These are phyloP conservation scores for Testicularia cyperi DNA, from an alignment of 1,284 basidiomycete genomes.

Conservation along the genomic window DNA sequence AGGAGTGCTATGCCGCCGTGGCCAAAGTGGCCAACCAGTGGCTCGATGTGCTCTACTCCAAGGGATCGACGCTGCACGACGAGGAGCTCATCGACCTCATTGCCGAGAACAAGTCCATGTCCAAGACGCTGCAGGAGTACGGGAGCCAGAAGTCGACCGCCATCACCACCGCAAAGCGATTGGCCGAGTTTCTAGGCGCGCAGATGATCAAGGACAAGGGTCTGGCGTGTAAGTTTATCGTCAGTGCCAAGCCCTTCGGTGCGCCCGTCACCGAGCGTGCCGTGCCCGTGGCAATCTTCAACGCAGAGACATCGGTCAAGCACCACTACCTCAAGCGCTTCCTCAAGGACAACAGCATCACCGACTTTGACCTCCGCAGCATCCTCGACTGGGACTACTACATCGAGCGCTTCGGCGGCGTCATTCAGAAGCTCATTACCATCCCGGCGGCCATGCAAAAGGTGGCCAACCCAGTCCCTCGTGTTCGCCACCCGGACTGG, in stretches of 20 bases:
- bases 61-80: constrained; percentile 79
- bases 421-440: constrained; percentile 98
- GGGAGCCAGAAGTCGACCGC: constrained; percentile 95
- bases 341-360: constrained; percentile 87
- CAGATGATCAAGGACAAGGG: constrained; percentile 99
- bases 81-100: constrained; percentile 96
- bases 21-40: constrained; percentile 93
- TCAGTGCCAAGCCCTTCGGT: constrained; percentile 88
- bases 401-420: constrained; percentile 93
- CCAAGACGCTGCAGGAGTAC: constrained; percentile 93
- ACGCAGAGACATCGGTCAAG: constrained; percentile 87
- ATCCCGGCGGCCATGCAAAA: constrained; percentile 99
- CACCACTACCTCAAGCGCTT: constrained; percentile 89
- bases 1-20: constrained; percentile 93
- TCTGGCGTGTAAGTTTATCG: constrained; percentile 97
- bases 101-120: constrained; percentile 98
- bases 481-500: constrained; percentile 97
- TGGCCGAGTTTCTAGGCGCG: constrained; percentile 95
- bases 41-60: constrained; percentile 91
- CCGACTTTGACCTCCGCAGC: constrained; percentile 85
- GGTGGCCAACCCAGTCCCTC: constrained; percentile 91
- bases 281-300: constrained; percentile 97
- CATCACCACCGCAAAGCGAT: constrained; percentile 89
- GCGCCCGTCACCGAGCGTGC: constrained; percentile 96
- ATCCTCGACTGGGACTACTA: constrained; percentile 99